Percentiles rank a stretch among this genome's conserved stretches.
phyloP scores from a whole-genome alignment of 805 yeast species.

The Nakazawaea peltata region DNA sequence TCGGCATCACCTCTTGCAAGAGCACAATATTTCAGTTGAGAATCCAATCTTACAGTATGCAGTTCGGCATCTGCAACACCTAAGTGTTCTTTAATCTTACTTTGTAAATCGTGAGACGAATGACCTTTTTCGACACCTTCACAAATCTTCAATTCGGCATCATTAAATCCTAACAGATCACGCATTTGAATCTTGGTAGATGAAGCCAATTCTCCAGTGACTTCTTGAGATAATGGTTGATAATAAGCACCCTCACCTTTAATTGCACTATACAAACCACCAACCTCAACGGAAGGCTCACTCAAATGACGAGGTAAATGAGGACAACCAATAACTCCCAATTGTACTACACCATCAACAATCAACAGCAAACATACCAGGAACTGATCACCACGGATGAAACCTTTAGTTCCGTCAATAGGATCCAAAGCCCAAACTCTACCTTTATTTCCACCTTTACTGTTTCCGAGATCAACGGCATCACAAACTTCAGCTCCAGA shows the following conservation, averaged over 20 bases:
- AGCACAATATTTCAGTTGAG: constrained; percentile 94
- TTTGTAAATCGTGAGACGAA: constrained; percentile 84
- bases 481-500: constrained; percentile 43
- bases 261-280: constrained; percentile 73
- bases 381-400: constrained; percentile 91
- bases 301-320: constrained; percentile 73
- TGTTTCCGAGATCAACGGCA: constrained; percentile 73
- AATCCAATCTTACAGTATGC: constrained; percentile 74
- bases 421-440: constrained; percentile 98
- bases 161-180: constrained; percentile 19
- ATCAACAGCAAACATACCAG: constrained; percentile 92
- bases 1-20: constrained; percentile 90
- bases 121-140: constrained; percentile 97
- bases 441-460: constrained; percentile 69
- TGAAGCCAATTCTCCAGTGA: constrained; percentile 22
- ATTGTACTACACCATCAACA: constrained; percentile 73
- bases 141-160: constrained; percentile 52
- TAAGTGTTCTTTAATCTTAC: constrained; percentile 56
- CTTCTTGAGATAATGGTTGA: constrained; percentile 28
- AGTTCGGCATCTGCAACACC: constrained; percentile 49
- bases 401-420: constrained; percentile 97
- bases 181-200: constrained; percentile 42
- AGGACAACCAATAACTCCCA: constrained; percentile 97
- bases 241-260: constrained; percentile 62
- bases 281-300: constrained; percentile 37